Evolutionary conservation across 441 rosid species (phyloP).

Genomic region (Gossypium lobatum): DNA sequence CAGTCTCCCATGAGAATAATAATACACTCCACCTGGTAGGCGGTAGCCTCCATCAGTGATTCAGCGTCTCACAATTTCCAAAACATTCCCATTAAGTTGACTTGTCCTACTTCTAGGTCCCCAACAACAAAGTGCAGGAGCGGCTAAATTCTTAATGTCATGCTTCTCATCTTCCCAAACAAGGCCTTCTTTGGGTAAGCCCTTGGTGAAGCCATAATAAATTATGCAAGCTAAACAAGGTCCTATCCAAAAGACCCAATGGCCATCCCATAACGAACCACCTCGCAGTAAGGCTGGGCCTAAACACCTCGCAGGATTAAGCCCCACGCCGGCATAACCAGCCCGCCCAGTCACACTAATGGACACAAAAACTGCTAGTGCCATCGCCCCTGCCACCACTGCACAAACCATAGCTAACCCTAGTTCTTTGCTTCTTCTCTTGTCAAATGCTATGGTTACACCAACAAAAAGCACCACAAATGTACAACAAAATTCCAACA

Average conservation of each 20-base stretch:
- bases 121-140: not conserved
- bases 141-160: not conserved
- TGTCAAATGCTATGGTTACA: constrained; percentile 37
- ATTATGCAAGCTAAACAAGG: constrained; percentile 21
- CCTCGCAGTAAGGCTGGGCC: constrained; percentile 32
- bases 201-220: constrained; percentile 23
- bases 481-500: constrained; percentile 38
- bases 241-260: constrained; percentile 52
- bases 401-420: constrained; percentile 35
- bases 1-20: not conserved
- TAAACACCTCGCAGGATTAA: constrained; percentile 4
- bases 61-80: not conserved
- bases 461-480: constrained; percentile 35
- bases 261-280: constrained; percentile 42
- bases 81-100: not conserved
- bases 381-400: constrained; percentile 34
- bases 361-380: constrained; percentile 31
- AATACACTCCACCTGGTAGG: not conserved
- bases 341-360: constrained; percentile 29
- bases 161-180: not conserved
- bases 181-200: constrained; percentile 25
- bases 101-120: not conserved
- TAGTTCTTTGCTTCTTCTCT: constrained; percentile 28
- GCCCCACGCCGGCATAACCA: constrained; percentile 32
- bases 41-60: too few relatives aligned